phyloP scores from a whole-genome alignment of 352 stramenopile species.

The Thalassiosira oceanica region DNA sequence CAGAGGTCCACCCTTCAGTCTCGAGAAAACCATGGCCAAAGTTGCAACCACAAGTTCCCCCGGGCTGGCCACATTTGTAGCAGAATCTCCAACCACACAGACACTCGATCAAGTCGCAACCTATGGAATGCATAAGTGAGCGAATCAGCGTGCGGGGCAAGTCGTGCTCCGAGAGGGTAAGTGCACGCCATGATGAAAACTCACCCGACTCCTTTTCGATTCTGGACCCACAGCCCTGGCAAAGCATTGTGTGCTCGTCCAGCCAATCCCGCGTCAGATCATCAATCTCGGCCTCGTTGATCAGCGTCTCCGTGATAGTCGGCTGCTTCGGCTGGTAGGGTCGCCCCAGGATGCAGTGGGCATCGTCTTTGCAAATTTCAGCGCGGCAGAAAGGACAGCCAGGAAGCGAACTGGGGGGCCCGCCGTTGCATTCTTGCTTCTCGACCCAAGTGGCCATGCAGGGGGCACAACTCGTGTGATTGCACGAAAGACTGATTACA shows the following conservation, averaged over 20 bases:
- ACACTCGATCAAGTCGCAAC: slow-evolving; percentile 22
- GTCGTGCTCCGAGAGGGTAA: too few relatives aligned
- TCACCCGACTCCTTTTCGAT: slow-evolving; percentile 18
- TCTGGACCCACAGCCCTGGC: background rate
- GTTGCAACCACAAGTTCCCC: slow-evolving; percentile 13
- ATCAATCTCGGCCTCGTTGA: slow-evolving; percentile 4
- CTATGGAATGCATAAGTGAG: too few relatives aligned
- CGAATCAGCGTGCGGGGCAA: too few relatives aligned
- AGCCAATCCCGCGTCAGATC: slow-evolving; percentile 21
- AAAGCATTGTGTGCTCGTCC: slow-evolving; percentile 13
- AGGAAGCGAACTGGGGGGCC: too few relatives aligned
- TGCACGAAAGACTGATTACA: too few relatives aligned
- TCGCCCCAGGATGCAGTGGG: slow-evolving; percentile 5
- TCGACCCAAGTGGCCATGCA: too few relatives aligned
- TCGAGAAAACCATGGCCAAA: slow-evolving; percentile 4
- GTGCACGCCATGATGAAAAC: too few relatives aligned
- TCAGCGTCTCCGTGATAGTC: too few relatives aligned
- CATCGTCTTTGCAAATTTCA: slow-evolving; percentile 5
- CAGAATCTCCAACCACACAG: slow-evolving; percentile 20
- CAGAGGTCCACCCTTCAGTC: background rate
- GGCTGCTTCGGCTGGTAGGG: slow-evolving; percentile 1
- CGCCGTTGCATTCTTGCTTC: too few relatives aligned
- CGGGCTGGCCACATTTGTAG: slow-evolving; percentile 6
- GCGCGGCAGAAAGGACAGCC: slow-evolving; percentile 28
- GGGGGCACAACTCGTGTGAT: too few relatives aligned